Conservation (phyloP, 768 basidiomycete genomes). For the Calocybe gangraenosa region DNA sequence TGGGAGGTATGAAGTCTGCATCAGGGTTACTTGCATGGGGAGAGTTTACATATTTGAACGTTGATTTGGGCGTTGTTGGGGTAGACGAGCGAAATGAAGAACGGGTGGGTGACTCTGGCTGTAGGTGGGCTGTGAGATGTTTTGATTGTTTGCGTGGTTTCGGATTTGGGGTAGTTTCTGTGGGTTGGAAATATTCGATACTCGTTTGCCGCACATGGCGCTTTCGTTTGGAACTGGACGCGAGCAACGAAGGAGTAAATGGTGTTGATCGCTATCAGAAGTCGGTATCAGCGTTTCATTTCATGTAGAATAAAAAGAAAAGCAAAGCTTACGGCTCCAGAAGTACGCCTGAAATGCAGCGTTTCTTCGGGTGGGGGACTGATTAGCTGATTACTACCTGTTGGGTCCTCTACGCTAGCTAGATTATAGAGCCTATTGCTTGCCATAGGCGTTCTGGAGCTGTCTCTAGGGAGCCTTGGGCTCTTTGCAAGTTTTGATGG, state of each 20-base stretch:
- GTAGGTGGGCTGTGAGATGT: slow-evolving; percentile 11
- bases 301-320: slow-evolving; percentile 2
- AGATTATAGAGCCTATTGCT: slow-evolving; percentile 17
- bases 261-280: slow-evolving; percentile 14
- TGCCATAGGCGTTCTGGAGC: slow-evolving; percentile 15
- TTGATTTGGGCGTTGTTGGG: slow-evolving; percentile 17
- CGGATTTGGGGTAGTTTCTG: slow-evolving; percentile 54
- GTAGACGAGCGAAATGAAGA: slow-evolving; percentile 9
- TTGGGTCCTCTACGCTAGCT: slow-evolving; percentile 2
- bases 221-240: slow-evolving; percentile 34
- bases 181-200: slow-evolving; percentile 20
- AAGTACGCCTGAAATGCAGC: slow-evolving; percentile 25
- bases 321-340: slow-evolving; percentile 13
- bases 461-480: neutral
- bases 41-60: slow-evolving; percentile 25
- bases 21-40: slow-evolving; percentile 46
- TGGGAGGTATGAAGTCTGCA: slow-evolving; percentile 43
- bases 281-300: slow-evolving; percentile 7
- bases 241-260: slow-evolving; percentile 14
- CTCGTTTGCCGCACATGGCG: slow-evolving; percentile 20
- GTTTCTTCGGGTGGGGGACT: slow-evolving; percentile 65
- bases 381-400: slow-evolving; percentile 33
- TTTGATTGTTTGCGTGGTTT: slow-evolving; percentile 51
- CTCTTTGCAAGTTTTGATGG: slow-evolving; percentile 5
- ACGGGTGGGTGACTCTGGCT: slow-evolving; percentile 25